phyloP scores from a whole-genome alignment of 2,329 filamentous ascomycete genomes.

The Acrocalymma vagum region DNA sequence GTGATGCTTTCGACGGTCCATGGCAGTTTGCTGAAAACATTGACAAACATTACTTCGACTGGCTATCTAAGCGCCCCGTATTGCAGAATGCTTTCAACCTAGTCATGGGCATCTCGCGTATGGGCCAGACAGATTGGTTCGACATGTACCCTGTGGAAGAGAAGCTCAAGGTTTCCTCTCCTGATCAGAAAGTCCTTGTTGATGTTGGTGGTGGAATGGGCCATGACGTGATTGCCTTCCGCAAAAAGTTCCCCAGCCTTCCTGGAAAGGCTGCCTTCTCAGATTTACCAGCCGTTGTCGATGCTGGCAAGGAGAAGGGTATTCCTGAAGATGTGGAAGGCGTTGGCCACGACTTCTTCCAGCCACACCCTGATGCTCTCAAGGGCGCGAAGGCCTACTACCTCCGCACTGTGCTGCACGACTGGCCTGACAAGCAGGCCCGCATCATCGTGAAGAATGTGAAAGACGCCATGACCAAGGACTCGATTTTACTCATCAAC shows the following conservation, averaged over 20 bases:
- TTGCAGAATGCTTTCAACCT: constrained; percentile 32
- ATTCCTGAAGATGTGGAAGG: constrained; percentile 1
- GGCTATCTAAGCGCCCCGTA: constrained; percentile 21
- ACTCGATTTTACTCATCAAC: constrained; percentile 53
- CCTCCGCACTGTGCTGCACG: constrained; percentile 16
- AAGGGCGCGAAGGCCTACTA: constrained; percentile 33
- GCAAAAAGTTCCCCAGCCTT: constrained; percentile 9
- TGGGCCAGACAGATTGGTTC: constrained; percentile 8
- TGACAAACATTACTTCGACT: constrained; percentile 31
- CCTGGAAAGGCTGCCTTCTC: constrained; percentile 15
- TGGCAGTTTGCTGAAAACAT: constrained; percentile 36
- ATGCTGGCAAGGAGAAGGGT: neutral
- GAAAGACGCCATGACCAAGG: constrained; percentile 38
- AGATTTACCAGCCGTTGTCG: constrained; percentile 12
- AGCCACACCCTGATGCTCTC: constrained; percentile 13
- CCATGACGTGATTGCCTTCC: constrained; percentile 13
- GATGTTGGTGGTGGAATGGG: constrained; percentile 17
- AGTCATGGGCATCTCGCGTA: constrained; percentile 19
- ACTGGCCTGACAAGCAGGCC: constrained; percentile 20
- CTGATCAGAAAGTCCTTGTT: constrained; percentile 9
- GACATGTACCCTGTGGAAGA: constrained; percentile 20
- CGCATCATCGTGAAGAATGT: constrained; percentile 33
- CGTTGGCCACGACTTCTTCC: constrained; percentile 19
- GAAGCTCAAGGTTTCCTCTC: constrained; percentile 4
- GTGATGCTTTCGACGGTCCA: constrained; percentile 30